phyloP scores from a whole-genome alignment of 352 stramenopile genomes.

The Phytophthora syringae region DNA sequence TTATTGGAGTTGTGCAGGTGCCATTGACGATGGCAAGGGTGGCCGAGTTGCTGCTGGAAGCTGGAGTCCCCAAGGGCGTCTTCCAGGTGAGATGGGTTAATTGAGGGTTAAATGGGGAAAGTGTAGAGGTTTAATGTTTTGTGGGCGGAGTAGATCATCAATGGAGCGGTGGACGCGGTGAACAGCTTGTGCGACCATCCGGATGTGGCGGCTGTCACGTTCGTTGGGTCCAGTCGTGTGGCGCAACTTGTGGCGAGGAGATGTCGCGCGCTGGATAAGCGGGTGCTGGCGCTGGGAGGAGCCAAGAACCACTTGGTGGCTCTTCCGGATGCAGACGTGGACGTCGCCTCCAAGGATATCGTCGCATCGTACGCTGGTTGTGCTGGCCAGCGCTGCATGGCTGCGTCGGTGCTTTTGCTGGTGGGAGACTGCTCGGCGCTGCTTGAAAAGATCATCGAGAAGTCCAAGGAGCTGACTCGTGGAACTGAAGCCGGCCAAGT shows the following conservation, averaged over 20 bases:
- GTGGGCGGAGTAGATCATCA: no score
- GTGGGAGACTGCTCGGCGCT: conserved; percentile 83
- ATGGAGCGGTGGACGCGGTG: conserved; percentile 92
- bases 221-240: conserved; percentile 95
- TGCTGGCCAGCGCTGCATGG: conserved; percentile 97
- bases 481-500: conserved; percentile 94
- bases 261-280: conserved; percentile 93
- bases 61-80: conserved; percentile 94
- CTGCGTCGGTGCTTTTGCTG: conserved; percentile 94
- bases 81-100: conserved; percentile 78
- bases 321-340: conserved; percentile 93
- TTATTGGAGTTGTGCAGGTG: conserved; percentile 38
- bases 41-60: conserved; percentile 88
- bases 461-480: conserved; percentile 85
- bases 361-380: conserved; percentile 96
- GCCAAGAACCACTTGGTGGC: conserved; percentile 99
- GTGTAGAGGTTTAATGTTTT: no score
- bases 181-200: conserved; percentile 94
- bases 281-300: conserved; percentile 94
- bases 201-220: conserved; percentile 91
- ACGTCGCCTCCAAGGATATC: conserved; percentile 94
- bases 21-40: conserved; percentile 94
- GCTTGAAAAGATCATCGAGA: conserved; percentile 88
- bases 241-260: conserved; percentile 93
- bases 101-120: no score